Evolutionary conservation across 2,329 filamentous ascomycete genomes (phyloP).

Genomic region (Metarhizium robertsii): DNA sequence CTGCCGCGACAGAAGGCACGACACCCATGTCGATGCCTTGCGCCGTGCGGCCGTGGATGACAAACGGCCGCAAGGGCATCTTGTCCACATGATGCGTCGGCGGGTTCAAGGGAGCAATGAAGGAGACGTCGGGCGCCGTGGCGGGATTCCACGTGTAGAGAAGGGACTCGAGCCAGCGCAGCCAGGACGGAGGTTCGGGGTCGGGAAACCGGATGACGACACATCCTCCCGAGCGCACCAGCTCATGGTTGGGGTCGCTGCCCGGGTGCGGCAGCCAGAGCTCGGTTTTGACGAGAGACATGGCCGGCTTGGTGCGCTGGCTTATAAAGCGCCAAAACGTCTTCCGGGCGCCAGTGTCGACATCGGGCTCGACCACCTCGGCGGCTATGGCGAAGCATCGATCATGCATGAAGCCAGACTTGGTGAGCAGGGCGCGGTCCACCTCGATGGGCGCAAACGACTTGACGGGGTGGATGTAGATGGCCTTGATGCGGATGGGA

Average conservation of each 20-base stretch:
- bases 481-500: constrained; percentile 15
- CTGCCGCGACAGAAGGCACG: not conserved
- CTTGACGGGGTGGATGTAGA: constrained; percentile 19
- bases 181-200: not conserved
- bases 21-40: not conserved
- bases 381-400: constrained; percentile 19
- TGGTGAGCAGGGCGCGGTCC: constrained; percentile 13
- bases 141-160: not conserved
- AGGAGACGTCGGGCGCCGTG: not conserved
- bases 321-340: constrained; percentile 17
- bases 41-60: not conserved
- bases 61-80: not conserved
- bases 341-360: not conserved
- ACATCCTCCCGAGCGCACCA: not conserved
- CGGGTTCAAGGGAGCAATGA: not conserved
- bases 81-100: not conserved
- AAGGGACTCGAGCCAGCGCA: not conserved
- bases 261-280: not conserved
- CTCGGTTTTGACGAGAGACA: constrained; percentile 1
- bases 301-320: constrained; percentile 11
- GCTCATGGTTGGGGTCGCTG: not conserved
- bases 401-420: constrained; percentile 16
- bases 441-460: constrained; percentile 18
- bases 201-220: constrained; percentile 1
- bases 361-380: constrained; percentile 14